phyloP scores from a whole-genome alignment of 345 rosid species.

The Triadica sebifera region DNA sequence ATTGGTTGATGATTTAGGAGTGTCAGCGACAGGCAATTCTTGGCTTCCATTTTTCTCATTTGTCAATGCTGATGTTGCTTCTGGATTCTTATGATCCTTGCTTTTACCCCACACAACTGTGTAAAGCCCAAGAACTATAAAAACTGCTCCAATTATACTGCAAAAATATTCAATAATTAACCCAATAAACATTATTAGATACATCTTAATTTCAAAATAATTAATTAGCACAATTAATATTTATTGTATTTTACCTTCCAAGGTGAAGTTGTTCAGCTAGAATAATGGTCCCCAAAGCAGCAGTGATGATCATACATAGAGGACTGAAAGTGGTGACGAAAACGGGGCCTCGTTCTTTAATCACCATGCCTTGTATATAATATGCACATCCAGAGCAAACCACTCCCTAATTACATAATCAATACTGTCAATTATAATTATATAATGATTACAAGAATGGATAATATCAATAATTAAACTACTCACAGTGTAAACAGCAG shows the following conservation, averaged over 20 bases:
- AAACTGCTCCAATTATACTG: slow-evolving; percentile 75
- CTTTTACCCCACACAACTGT: slow-evolving; percentile 90
- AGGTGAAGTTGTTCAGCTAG: slow-evolving; percentile 68
- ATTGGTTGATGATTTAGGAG: slow-evolving; percentile 9
- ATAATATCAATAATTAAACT: not conserved
- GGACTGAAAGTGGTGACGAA: slow-evolving; percentile 82
- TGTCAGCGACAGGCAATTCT: slow-evolving; percentile 52
- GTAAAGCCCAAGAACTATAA: slow-evolving; percentile 77
- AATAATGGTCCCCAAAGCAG: slow-evolving; percentile 56
- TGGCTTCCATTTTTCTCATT: slow-evolving; percentile 35
- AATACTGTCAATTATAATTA: not conserved
- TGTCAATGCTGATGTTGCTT: not conserved
- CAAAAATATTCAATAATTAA: not conserved
- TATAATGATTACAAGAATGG: too few species aligned
- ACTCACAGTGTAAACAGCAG: slow-evolving; percentile 74
- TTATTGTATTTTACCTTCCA: slow-evolving; percentile 58
- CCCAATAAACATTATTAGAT: too few species aligned
- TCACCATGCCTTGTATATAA: slow-evolving; percentile 73
- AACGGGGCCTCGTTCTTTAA: slow-evolving; percentile 70
- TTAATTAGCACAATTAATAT: not conserved
- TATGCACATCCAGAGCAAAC: slow-evolving; percentile 88
- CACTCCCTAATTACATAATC: slow-evolving; percentile 52
- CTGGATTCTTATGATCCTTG: slow-evolving; percentile 43
- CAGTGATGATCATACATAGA: slow-evolving; percentile 82
- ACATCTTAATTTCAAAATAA: not conserved